Evolutionary conservation across 495 filamentous ascomycete species (phyloP).

Genomic region (Cenococcum geophilum): DNA sequence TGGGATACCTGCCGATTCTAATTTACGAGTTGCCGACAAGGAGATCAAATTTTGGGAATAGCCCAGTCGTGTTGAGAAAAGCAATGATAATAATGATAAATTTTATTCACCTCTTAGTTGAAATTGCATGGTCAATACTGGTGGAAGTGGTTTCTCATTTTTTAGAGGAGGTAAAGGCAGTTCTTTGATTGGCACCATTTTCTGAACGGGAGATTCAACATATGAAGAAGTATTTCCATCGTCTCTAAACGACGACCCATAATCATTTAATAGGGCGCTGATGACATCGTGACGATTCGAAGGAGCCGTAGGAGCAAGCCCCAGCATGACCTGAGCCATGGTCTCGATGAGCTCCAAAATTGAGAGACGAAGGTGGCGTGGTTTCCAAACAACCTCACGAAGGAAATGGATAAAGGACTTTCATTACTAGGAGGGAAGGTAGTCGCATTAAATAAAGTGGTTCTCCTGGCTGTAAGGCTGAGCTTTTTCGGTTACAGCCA

Average conservation of each 20-base stretch:
- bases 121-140: conserved; percentile 9
- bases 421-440: not conserved
- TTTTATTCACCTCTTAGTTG: conserved; percentile 24
- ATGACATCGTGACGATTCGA: conserved; percentile 27
- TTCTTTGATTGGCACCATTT: conserved; percentile 19
- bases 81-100: not conserved
- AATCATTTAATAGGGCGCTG: conserved; percentile 28
- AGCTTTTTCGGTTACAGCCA: not conserved
- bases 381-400: not conserved
- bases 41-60: not conserved
- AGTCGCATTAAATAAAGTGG: conserved; percentile 2
- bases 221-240: conserved; percentile 18
- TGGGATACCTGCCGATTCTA: not conserved
- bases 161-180: conserved; percentile 26
- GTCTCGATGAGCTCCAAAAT: not conserved
- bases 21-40: not conserved
- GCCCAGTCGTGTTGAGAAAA: not conserved
- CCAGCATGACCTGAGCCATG: conserved; percentile 20
- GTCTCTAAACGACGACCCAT: conserved; percentile 20
- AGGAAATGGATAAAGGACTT: conserved; percentile 1
- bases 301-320: conserved; percentile 14
- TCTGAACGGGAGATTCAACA: conserved; percentile 10
- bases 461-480: conserved; percentile 4
- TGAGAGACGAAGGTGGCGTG: not conserved
- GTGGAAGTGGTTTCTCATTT: conserved; percentile 11